A percentile compares a stretch with the other conserved stretches of the same genome.
Evolutionary conservation across 1,139 yeast genomes (phyloP).

Genomic region (Geotrichum phurueaensis): DNA sequence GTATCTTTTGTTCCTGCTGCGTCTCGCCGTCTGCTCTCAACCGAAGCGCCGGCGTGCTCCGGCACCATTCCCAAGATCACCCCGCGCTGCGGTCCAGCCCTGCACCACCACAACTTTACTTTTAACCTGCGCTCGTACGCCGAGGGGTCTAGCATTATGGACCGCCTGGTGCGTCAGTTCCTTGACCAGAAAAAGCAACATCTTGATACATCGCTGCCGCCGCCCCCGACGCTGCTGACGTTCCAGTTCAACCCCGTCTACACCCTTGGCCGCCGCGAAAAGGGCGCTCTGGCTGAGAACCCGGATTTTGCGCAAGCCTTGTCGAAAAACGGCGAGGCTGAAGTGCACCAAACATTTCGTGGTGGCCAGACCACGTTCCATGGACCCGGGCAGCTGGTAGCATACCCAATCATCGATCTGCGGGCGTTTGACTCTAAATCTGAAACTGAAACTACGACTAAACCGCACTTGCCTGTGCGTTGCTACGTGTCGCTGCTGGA

Average conservation of each 20-base stretch:
- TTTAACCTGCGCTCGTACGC: constrained; percentile 3
- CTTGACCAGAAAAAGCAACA: constrained; percentile 49
- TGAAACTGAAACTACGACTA: constrained; percentile 5
- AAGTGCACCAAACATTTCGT: constrained; percentile 68
- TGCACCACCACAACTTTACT: constrained; percentile 15
- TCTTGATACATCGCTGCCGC: constrained; percentile 30
- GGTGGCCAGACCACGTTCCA: constrained; percentile 99
- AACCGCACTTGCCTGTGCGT: constrained; percentile 48
- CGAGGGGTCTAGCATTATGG: constrained; percentile 44
- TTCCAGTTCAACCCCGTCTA: constrained; percentile 81
- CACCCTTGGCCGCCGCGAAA: constrained; percentile 83
- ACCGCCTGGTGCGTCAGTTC: constrained; percentile 52
- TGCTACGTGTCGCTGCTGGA: constrained; percentile 75
- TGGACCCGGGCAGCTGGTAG: constrained; percentile 90
- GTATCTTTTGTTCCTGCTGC: neutral
- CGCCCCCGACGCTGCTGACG: constrained; percentile 60
- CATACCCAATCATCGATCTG: constrained; percentile 76
- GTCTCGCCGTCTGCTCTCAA: neutral
- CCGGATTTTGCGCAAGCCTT: constrained; percentile 25
- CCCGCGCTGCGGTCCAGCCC: constrained; percentile 2
- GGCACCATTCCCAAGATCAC: constrained; percentile 4
- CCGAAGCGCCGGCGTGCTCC: constrained; percentile 9
- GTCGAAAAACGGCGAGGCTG: constrained; percentile 36
- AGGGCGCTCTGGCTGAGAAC: constrained; percentile 41
- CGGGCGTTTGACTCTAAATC: constrained; percentile 44